Conservation (phyloP, 2,329 filamentous ascomycete species). For the Davidsoniella eucalypti region DNA sequence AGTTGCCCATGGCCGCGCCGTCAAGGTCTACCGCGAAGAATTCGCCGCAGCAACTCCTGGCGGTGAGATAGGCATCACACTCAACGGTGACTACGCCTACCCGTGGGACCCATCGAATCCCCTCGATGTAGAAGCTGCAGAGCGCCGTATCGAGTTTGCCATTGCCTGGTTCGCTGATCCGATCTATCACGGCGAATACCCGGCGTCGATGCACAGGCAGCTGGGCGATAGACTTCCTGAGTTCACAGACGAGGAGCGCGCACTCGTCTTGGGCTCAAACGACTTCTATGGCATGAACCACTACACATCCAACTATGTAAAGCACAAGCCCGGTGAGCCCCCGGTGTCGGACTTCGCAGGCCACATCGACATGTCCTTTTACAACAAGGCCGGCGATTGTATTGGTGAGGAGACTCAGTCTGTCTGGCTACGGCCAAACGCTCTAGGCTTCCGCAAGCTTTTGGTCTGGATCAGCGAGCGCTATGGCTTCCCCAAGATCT, state of each 20-base stretch:
- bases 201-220: slow-evolving; percentile 67
- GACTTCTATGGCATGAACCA: slow-evolving; percentile 94
- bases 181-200: slow-evolving; percentile 72
- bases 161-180: slow-evolving; percentile 84
- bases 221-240: slow-evolving; percentile 60
- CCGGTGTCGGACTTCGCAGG: slow-evolving; percentile 53
- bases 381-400: slow-evolving; percentile 53
- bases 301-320: slow-evolving; percentile 80
- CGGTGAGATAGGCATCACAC: slow-evolving; percentile 72
- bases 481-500: slow-evolving; percentile 62
- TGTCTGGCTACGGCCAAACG: slow-evolving; percentile 62
- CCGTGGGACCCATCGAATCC: slow-evolving; percentile 70
- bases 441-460: slow-evolving; percentile 60
- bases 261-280: slow-evolving; percentile 68
- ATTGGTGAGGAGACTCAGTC: slow-evolving; percentile 74
- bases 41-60: slow-evolving; percentile 51
- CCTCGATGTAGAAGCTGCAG: slow-evolving; percentile 55
- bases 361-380: slow-evolving; percentile 55
- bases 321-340: slow-evolving; percentile 46
- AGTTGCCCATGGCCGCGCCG: slow-evolving; percentile 62
- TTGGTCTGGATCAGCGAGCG: slow-evolving; percentile 62
- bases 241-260: slow-evolving; percentile 55
- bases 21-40: slow-evolving; percentile 68
- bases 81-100: slow-evolving; percentile 71
- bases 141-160: slow-evolving; percentile 72